Conservation (phyloP, 768 basidiomycete genomes). For the Strobilomyces confusus region DNA sequence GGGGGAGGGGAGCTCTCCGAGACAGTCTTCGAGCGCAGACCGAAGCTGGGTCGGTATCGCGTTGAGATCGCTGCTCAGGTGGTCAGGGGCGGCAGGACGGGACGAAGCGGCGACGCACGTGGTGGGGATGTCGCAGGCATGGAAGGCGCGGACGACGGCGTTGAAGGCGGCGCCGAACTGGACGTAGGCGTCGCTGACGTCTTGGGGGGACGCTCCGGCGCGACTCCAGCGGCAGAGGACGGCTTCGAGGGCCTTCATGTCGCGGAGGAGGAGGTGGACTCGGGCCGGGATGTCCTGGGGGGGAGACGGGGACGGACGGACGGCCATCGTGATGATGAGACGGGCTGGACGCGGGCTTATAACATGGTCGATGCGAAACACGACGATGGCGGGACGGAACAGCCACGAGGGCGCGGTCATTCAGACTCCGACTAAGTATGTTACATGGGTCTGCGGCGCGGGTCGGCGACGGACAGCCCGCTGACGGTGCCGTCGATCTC, state of each 20-base stretch:
- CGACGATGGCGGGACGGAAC: too few relatives aligned
- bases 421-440: too few relatives aligned
- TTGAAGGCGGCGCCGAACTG: slow-evolving; percentile 89
- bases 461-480: slow-evolving; percentile 21
- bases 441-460: slow-evolving; percentile 18
- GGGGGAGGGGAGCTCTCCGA: slow-evolving; percentile 39
- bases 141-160: slow-evolving; percentile 70
- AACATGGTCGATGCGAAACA: too few relatives aligned
- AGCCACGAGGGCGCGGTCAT: too few relatives aligned
- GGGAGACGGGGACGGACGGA: too few relatives aligned
- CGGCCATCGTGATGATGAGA: too few relatives aligned
- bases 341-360: too few relatives aligned
- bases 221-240: slow-evolving; percentile 65
- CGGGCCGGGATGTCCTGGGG: slow-evolving; percentile 58
- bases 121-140: slow-evolving; percentile 67
- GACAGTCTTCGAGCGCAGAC: slow-evolving; percentile 38
- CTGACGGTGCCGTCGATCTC: slow-evolving; percentile 18
- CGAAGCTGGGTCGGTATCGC: slow-evolving; percentile 38
- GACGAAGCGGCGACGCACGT: slow-evolving; percentile 48
- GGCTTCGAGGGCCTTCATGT: slow-evolving; percentile 81
- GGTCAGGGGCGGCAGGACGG: not conserved
- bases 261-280: slow-evolving; percentile 67
- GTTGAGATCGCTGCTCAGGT: slow-evolving; percentile 34
- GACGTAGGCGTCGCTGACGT: slow-evolving; percentile 90
- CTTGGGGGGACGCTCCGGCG: slow-evolving; percentile 51